Percentiles rank a stretch among this genome's conserved stretches.
Evolutionary conservation across 257 asterid genomes (phyloP).

Genomic region (Capsicum chinense): DNA sequence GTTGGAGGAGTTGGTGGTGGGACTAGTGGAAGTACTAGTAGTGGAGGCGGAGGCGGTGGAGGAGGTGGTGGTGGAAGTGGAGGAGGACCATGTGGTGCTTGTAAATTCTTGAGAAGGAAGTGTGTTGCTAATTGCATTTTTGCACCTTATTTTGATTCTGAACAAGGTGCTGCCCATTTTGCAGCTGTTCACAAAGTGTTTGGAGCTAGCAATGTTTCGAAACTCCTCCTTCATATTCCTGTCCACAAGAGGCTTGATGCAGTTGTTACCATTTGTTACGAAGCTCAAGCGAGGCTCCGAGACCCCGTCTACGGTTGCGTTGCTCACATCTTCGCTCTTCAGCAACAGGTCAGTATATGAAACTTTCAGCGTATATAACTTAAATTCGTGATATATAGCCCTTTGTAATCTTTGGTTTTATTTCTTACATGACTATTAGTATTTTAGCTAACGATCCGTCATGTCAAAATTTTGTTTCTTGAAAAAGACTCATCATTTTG

Average conservation of each 20-base stretch:
- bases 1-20: slow-evolving; percentile 41
- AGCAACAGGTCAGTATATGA: slow-evolving; percentile 71
- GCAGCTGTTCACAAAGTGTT: slow-evolving; percentile 98
- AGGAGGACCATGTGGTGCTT: slow-evolving; percentile 96
- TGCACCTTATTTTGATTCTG: slow-evolving; percentile 93
- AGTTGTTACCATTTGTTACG: slow-evolving; percentile 83
- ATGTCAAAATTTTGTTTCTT: not conserved
- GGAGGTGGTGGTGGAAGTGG: slow-evolving; percentile 46
- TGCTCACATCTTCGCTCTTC: slow-evolving; percentile 82
- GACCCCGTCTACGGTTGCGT: slow-evolving; percentile 95
- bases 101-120: slow-evolving; percentile 94
- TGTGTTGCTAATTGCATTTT: slow-evolving; percentile 88
- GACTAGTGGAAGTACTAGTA: slow-evolving; percentile 30
- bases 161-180: slow-evolving; percentile 95
- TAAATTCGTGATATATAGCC: not conserved
- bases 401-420: not conserved
- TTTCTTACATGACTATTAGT: not conserved
- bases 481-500: slow-evolving; percentile 26
- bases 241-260: slow-evolving; percentile 76
- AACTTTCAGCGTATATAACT: not conserved
- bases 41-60: slow-evolving; percentile 3
- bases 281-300: slow-evolving; percentile 89
- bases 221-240: slow-evolving; percentile 83
- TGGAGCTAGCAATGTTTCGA: slow-evolving; percentile 97
- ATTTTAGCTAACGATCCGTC: not conserved